Percentiles rank a stretch among this genome's conserved stretches.
phyloP scores from a whole-genome alignment of 2,329 filamentous ascomycete species.

The Lachnellula occidentalis region DNA sequence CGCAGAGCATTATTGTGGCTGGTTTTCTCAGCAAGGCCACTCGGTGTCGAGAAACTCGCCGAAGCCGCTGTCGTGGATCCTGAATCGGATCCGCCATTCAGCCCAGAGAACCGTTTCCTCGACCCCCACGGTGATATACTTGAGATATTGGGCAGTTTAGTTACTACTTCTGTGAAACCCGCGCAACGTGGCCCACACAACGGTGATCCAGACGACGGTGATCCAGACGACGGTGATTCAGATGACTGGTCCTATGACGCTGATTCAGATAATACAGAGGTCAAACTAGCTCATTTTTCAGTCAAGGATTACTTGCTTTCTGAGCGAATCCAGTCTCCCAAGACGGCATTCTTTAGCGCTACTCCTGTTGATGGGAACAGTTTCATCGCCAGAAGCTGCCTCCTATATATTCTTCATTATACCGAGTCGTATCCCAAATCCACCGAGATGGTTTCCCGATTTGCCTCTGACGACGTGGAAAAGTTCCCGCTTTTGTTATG shows the following conservation, averaged over 20 bases:
- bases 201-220: neutral
- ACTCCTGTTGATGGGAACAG: neutral
- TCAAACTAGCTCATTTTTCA: constrained; percentile 28
- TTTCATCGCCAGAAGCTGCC: neutral
- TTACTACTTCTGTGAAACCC: neutral
- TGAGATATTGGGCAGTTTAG: constrained; percentile 1
- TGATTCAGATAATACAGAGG: neutral
- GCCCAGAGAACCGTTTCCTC: constrained; percentile 29
- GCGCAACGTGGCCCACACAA: neutral
- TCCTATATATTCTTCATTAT: neutral
- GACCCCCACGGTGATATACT: constrained; percentile 20
- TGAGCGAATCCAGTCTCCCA: constrained; percentile 2
- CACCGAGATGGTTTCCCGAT: neutral
- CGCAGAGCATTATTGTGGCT: constrained; percentile 22
- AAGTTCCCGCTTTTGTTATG: neutral
- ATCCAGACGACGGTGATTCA: neutral
- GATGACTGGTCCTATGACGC: neutral
- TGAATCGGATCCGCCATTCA: constrained; percentile 19
- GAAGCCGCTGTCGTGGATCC: constrained; percentile 25
- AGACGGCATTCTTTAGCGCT: neutral
- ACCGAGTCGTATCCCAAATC: neutral
- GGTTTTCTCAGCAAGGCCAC: constrained; percentile 19
- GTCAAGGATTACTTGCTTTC: constrained; percentile 30
- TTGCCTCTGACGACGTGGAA: neutral
- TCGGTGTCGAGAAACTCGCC: constrained; percentile 22